These are phyloP conservation scores for Russula dissimulans DNA, from an alignment of 768 basidiomycete species.

Conservation along the genomic window DNA sequence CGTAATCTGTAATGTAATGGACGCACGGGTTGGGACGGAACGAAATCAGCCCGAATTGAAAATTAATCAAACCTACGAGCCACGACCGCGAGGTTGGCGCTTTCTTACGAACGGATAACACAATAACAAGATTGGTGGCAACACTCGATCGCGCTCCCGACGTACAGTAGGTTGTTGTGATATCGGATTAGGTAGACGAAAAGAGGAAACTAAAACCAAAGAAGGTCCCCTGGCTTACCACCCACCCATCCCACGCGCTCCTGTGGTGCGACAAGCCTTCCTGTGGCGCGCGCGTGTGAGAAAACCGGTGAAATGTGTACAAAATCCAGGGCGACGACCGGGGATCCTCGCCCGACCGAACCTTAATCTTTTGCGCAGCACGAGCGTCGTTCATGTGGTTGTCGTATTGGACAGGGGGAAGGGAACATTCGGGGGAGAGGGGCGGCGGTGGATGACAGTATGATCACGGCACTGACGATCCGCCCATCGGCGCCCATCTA, in stretches of 20 bases:
- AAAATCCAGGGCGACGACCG: background rate
- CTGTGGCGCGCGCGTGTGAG: background rate
- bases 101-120: too few relatives aligned
- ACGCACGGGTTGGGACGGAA: too few relatives aligned
- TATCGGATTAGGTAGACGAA: background rate
- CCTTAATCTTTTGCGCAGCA: constrained; percentile 3
- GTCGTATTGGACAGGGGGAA: too few relatives aligned
- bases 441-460: background rate
- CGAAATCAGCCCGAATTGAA: too few relatives aligned
- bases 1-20: too few relatives aligned
- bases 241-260: too few relatives aligned
- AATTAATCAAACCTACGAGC: too few relatives aligned
- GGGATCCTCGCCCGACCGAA: background rate
- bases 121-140: too few relatives aligned
- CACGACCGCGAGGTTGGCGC: too few relatives aligned
- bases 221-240: background rate
- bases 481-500: constrained; percentile 17
- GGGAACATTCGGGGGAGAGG: background rate
- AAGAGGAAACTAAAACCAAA: background rate
- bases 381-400: background rate
- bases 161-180: too few relatives aligned
- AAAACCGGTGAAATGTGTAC: background rate
- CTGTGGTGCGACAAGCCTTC: too few relatives aligned
- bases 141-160: too few relatives aligned
- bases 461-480: constrained; percentile 15